Percentiles rank a stretch among this genome's conserved stretches.
These are phyloP conservation scores for Moniliella sp. DNA, from an alignment of 1,284 basidiomycete genomes.

Conservation along the genomic window DNA sequence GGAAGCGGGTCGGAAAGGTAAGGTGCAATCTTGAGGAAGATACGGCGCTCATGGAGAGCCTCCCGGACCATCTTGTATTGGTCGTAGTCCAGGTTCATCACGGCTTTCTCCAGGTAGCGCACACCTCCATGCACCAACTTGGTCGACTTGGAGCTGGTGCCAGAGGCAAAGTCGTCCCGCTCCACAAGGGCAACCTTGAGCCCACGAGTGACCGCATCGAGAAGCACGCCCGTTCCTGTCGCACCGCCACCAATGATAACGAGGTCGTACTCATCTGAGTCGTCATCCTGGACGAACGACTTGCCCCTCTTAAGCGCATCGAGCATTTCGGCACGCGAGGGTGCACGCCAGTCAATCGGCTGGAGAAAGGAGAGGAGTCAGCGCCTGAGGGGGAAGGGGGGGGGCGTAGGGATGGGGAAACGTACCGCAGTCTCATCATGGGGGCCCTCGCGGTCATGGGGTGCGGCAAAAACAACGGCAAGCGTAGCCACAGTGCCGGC, in stretches of 20 bases:
- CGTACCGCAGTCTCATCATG: too few species aligned
- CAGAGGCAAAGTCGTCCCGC: constrained; percentile 71
- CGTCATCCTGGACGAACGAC: constrained; percentile 1
- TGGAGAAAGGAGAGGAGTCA: too few species aligned
- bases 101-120: constrained; percentile 83
- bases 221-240: constrained; percentile 75
- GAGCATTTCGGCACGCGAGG: constrained; percentile 30
- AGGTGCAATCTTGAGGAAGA: constrained; percentile 84
- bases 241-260: constrained; percentile 74
- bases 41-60: constrained; percentile 72
- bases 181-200: constrained; percentile 82
- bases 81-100: constrained; percentile 74
- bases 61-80: constrained; percentile 78
- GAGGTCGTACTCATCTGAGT: constrained; percentile 40
- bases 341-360: constrained; percentile 26
- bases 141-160: constrained; percentile 80
- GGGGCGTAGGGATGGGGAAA: too few species aligned
- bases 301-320: constrained; percentile 25
- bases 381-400: too few species aligned
- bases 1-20: constrained; percentile 78
- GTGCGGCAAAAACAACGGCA: too few species aligned
- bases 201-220: constrained; percentile 77
- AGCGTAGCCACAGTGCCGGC: too few species aligned
- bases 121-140: constrained; percentile 96
- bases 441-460: too few species aligned